phyloP scores from a whole-genome alignment of 2,329 filamentous ascomycete species.

The Esteya vermicola region DNA sequence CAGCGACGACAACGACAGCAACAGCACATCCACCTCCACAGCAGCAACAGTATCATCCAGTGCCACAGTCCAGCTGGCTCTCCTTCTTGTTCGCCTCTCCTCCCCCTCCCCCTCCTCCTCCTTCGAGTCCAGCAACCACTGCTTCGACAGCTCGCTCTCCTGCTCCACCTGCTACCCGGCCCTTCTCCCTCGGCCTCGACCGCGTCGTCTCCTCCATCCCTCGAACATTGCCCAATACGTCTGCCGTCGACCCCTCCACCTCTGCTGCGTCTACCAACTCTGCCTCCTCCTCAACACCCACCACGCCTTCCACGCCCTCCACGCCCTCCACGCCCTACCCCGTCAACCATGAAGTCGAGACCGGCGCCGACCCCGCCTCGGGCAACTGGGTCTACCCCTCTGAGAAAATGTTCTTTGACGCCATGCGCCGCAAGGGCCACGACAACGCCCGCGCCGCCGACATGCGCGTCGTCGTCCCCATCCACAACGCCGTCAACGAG shows the following conservation, averaged over 20 bases:
- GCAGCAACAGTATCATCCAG: conserved; percentile 1
- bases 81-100: conserved; percentile 30
- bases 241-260: conserved; percentile 9
- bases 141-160: no score
- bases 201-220: conserved; percentile 73
- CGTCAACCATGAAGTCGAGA: conserved; percentile 63
- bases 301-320: no score
- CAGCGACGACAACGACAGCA: not conserved
- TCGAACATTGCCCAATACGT: conserved; percentile 20
- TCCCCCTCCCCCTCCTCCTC: conserved; percentile 20
- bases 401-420: conserved; percentile 95
- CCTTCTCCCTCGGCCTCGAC: conserved; percentile 39
- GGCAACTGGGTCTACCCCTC: conserved; percentile 98
- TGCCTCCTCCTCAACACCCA: not conserved
- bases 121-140: no score
- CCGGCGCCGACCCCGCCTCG: conserved; percentile 48
- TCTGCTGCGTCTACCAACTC: not conserved
- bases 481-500: conserved; percentile 98
- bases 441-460: conserved; percentile 54
- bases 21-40: not conserved
- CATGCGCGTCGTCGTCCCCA: conserved; percentile 87
- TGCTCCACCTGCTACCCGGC: conserved; percentile 2
- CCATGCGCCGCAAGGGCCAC: conserved; percentile 84
- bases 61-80: conserved; percentile 4
- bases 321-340: conserved; percentile 19